Conservation (phyloP, 1,284 basidiomycete genomes). For the Nidula niveotomentosa region DNA sequence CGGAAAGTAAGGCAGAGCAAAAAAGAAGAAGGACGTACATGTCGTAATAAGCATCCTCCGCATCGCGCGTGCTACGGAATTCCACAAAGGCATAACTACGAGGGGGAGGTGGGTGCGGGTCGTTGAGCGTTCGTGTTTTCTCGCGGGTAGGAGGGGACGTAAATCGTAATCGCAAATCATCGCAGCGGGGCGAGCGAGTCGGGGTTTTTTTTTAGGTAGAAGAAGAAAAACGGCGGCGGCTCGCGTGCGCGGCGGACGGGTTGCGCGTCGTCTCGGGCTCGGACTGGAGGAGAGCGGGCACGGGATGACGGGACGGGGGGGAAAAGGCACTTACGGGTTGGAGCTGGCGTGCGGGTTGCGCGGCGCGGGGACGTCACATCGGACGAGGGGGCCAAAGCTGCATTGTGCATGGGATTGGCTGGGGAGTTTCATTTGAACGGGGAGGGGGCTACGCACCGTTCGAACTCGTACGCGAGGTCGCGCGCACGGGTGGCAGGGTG, state of each 20-base stretch:
- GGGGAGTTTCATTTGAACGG: neutral
- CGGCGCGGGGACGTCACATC: slow-evolving; percentile 88
- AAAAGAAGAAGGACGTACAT: slow-evolving; percentile 56
- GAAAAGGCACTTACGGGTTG: slow-evolving; percentile 68
- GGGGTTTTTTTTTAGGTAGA: no score
- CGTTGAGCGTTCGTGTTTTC: slow-evolving; percentile 65
- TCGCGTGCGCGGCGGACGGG: no score
- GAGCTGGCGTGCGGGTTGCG: slow-evolving; percentile 69
- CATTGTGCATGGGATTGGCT: slow-evolving; percentile 3
- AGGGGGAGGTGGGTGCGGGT: slow-evolving; percentile 40
- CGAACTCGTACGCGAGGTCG: slow-evolving; percentile 86
- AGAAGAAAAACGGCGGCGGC: no score
- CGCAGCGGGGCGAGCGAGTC: no score
- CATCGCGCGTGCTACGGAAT: slow-evolving; percentile 81
- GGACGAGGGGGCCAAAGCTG: slow-evolving; percentile 75
- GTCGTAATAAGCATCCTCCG: slow-evolving; percentile 88
- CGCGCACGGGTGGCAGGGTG: slow-evolving; percentile 75
- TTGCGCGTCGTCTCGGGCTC: neutral
- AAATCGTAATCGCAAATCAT: neutral
- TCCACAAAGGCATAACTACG: slow-evolving; percentile 92
- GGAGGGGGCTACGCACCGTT: slow-evolving; percentile 54
- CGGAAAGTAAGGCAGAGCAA: slow-evolving; percentile 5
- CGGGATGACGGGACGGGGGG: slow-evolving; percentile 13
- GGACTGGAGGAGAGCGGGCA: slow-evolving; percentile 26
- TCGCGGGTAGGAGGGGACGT: slow-evolving; percentile 18